A percentile compares a stretch with the other conserved stretches of the same genome.
Conservation (phyloP, 2,329 filamentous ascomycete genomes). For the Lachnellula occidentalis region DNA sequence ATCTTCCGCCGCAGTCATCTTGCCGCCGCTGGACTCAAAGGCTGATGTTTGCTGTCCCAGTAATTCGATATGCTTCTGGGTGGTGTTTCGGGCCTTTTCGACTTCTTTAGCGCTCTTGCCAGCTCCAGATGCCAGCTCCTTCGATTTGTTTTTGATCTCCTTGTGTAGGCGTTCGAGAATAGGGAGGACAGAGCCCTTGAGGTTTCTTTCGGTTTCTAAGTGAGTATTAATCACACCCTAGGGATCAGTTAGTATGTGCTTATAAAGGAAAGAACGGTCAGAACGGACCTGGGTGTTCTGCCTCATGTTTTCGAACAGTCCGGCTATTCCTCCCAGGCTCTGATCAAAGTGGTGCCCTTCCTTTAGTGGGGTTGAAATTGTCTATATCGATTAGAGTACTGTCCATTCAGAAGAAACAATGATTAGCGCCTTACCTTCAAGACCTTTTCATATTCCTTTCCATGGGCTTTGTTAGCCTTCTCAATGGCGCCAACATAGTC, state of each 20-base stretch:
- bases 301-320: constrained; percentile 90
- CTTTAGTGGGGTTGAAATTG: constrained; percentile 76
- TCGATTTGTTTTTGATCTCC: constrained; percentile 94
- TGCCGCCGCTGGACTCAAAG: constrained; percentile 71
- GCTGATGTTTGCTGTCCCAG: constrained; percentile 79
- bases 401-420: neutral
- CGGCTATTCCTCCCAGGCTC: constrained; percentile 76
- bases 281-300: constrained; percentile 69
- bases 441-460: constrained; percentile 93
- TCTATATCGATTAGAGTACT: constrained; percentile 41
- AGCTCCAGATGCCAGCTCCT: constrained; percentile 78
- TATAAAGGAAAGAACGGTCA: neutral
- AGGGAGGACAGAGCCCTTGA: constrained; percentile 81
- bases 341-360: constrained; percentile 94
- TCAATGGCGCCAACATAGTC: constrained; percentile 77
- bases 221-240: constrained; percentile 84
- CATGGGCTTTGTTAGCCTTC: constrained; percentile 76
- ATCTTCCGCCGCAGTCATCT: constrained; percentile 67
- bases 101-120: constrained; percentile 84
- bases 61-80: constrained; percentile 94
- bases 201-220: constrained; percentile 81
- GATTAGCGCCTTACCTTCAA: constrained; percentile 61
- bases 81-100: constrained; percentile 77
- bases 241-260: neutral
- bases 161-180: constrained; percentile 86